Base-by-base conservation (phyloP, 2,329 filamentous ascomycete genomes). In the Xylariaceae sp. region DNA sequence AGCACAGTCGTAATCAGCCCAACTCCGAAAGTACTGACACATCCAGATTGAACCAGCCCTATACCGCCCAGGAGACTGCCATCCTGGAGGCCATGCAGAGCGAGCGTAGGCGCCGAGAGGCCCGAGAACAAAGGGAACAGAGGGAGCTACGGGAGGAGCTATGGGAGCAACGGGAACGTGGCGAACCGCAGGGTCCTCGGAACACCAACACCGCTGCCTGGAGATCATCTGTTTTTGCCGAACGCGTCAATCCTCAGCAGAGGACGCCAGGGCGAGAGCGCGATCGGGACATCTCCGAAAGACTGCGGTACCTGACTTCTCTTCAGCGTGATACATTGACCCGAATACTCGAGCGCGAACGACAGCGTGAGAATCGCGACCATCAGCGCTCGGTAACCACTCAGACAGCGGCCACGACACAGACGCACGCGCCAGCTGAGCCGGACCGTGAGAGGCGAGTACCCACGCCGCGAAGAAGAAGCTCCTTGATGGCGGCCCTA, bases 11-110 rank as follows among this genome's bases (percentile, higher is more conserved):
- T 52, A 58, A 50, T 56, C 63, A 52, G 60, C 65, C 50, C 60
- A 69, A 45, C 52, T 52, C 53, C 55, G 67, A 53, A 19, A 55
- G 64, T 39, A 60, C 63, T 2, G 70, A 73, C 1, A 54, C 74
- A 11, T 71, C 78, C 14, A 66, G 70, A 31, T 64, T 78, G 27
- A 78, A 81, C 47, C 68, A 71, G 31, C 78, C 80, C 1, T 68
- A 81, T 30, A 77, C 74, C 2, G 53, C 74, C 1, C 77, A 80
- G 44, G 81, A 85, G 56, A 77, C 76, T 2, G 64, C 76, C 40
- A 77, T 83, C 1, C 65, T 83, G 3, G 78, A 83, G 51, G 78
- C 79, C 2, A 71, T 82, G 27, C 75, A 80, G 52, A 71, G 72
- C 30, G 75, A 78, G 45, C 75, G 80, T 32, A 73, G 77, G 19